Base-by-base conservation (phyloP, 1,284 basidiomycete genomes). In the Naganishia sp. region DNA sequence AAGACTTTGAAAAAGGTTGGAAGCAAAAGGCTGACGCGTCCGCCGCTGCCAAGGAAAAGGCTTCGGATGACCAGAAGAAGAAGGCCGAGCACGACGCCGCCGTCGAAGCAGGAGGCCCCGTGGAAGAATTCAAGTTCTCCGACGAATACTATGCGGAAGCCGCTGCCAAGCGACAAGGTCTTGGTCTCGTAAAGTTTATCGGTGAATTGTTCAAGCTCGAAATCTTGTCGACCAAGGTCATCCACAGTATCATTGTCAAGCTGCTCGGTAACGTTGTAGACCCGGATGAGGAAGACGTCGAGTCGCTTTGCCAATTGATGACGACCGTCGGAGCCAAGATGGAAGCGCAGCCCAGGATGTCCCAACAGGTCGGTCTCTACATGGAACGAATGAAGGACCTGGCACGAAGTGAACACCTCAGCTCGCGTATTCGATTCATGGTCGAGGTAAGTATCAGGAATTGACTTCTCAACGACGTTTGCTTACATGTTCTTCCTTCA, bases 261-360 rank as follows among this genome's bases (percentile, higher is more conserved):
- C 85, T 98, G 7, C 84, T 98, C 31, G 86, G 88, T 69, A 96
- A 97, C 76, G 89, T 94, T 67, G 88, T 92, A 68, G 90, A 92
- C 75, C 94, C 94, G 0, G 93, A 97, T 76, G 95, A 98, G 81
- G 95, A 97, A 81, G 94, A 98, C 76, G 90, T 98, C 72, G 95
- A 98, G 83, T 92, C 89, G 55, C 85, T 97, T 69, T 96, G 92
- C 84, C 93, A 94, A 80, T 85, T 98, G 63, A 81, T 98, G 68
- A 86, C 88, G 49, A 98, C 94, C 7, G 91, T 97, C 66, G 95
- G 95, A 61, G 83, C 84, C 68, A 82, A 86, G 47, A 85, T 96
- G 68, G 94, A 98, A 75, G 86, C 86, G 0, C 70, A 69, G n/a
- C 78, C 80, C 23, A 93, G 92, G 82, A 90, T 90, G 50, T 85